Base-by-base conservation (phyloP, 208 protist genomes). In the Leishmania mexicana region DNA sequence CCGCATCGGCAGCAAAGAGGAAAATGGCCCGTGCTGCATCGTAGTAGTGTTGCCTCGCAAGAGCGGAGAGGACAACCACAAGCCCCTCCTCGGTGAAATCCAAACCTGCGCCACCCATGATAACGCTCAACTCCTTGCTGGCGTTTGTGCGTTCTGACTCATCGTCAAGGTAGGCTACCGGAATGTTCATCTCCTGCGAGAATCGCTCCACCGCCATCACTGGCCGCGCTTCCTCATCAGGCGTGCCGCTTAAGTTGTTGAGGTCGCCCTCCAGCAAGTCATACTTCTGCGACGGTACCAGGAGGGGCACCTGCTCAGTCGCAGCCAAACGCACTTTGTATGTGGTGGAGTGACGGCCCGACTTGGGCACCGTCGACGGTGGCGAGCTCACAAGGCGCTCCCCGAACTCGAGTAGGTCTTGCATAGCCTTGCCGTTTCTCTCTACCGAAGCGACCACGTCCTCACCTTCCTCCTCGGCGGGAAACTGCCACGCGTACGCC, bases 401-500 rank as follows among this genome's bases (percentile, higher is more conserved):
- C 35, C 89, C 87, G 58, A 97, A 92, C 51, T 91, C 89, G 15
- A 96, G 85, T 62, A 97, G 71, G 10, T 80, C 71, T 72, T 87
- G 87, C 89, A 97, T 92, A 19, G 72, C 88, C 19, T 75, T 78
- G 4, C 62, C 81, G 79, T 98, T 96, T 21, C 83, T 82, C 72
- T 90, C 88, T 7, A 96, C 83, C 0, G 84, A 76, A 10, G 85
- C 35, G 11, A 92, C 86, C 35, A 86, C 80, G 77, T 95, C 91
- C 40, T 94, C 91, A 65, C 84, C 82, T 40, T 93, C 92, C 71
- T 98, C 93, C 75, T 92, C 89, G n/a, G 93, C 93, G 7, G 95
- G 95, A 82, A 95, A 97, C 81, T 98, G 95, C 94, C 95, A 98
- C 24, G 95, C 95, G 75, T 98, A 97, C 17, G 95, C 90, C 94